phyloP scores from a whole-genome alignment of 345 rosid species.

The Linum trigynum region DNA sequence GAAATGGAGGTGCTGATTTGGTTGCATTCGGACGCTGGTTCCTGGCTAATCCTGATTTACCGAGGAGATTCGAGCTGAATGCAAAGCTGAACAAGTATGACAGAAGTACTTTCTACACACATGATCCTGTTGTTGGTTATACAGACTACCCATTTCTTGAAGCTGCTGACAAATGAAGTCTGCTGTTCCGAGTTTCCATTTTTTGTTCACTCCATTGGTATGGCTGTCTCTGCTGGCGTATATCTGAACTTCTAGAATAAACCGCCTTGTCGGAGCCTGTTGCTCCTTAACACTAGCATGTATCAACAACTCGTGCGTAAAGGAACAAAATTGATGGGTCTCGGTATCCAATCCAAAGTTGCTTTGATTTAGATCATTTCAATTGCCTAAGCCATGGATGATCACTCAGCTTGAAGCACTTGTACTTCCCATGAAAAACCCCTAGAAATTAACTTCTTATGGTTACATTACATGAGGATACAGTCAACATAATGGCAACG shows the following conservation, averaged over 20 bases:
- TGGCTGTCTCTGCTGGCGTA: not conserved
- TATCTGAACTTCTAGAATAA: not conserved
- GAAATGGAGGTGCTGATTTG: not conserved
- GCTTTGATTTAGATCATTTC: not conserved
- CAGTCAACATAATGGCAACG: not conserved
- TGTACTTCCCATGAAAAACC: not conserved
- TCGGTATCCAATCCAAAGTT: no score
- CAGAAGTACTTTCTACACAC: not conserved
- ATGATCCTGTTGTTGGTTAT: not conserved
- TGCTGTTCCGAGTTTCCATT: not conserved
- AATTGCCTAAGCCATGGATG: slow-evolving; percentile 3
- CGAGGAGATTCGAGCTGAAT: not conserved
- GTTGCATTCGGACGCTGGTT: slow-evolving; percentile 2
- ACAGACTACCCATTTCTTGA: slow-evolving; percentile 3
- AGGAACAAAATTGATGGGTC: no score
- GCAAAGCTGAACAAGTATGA: not conserved
- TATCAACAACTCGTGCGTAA: no score
- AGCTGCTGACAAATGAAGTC: not conserved
- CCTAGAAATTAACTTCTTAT: not conserved
- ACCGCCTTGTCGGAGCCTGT: no score
- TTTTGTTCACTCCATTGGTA: not conserved
- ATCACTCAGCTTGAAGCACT: not conserved
- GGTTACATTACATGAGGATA: not conserved
- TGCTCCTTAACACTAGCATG: no score
- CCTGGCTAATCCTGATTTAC: not conserved